Evolutionary conservation across 768 basidiomycete species (phyloP), one percentile per base, ranked within the genome.

Genomic region (Lactarius sanguifluus): DNA sequence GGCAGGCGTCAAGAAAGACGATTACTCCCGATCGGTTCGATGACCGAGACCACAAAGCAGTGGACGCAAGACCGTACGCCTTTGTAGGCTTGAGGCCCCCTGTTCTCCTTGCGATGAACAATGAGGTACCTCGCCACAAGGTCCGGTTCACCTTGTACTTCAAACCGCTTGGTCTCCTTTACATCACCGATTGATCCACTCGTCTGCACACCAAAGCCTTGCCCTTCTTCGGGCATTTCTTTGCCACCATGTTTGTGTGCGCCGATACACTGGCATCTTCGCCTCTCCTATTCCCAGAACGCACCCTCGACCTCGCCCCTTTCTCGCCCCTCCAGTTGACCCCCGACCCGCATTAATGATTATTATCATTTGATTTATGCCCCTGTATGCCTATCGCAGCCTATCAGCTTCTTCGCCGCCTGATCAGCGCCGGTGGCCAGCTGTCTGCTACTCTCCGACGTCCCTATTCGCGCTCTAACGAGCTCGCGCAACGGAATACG

Each of bases 171-270:
- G 66, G 64, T 69, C 47, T 64, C 72, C 65, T 65, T 74, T 75
- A 73, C 75, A 28, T 66, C 85, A 82, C 74, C 67, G 67, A 80
- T 83, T 80, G 70, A 74, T 78, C 84, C 77, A 74, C 79, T 83
- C 86, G 80, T 83, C 76, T 71, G 71, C 75, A 71, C 71, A 69
- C 67, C 68, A 83, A 83, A 87, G 88, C 87, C 47, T 50, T 88
- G 87, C 89, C 84, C 89, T 90, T 91, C 64, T 76, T 72, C 90
- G 90, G 83, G 88, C 88, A 85, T 80, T 85, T 87, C 86, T 83
- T 83, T 88, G 86, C 86, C 81, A 68, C 69, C 69, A 57, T 68
- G 59, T 60, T 69, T 62, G 64, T 68, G 81, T 81, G 79, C 80
- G 87, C 89, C 89, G 78, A 91, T 74, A 90, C 90, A 88, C 81